Conservation (phyloP, 768 basidiomycete genomes). For the Daedaleopsis sinensis region DNA sequence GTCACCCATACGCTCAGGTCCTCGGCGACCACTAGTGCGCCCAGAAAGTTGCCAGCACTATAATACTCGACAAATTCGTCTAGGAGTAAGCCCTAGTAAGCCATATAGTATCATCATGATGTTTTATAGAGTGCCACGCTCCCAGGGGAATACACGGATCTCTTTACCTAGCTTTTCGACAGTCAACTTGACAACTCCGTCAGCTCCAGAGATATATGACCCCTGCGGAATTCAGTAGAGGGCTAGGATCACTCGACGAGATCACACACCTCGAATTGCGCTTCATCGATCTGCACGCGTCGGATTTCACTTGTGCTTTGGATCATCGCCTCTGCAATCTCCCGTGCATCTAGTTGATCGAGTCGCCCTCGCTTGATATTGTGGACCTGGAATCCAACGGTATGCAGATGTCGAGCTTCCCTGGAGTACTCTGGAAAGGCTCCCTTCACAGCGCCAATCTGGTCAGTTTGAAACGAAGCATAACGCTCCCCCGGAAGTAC, state of each 20-base stretch:
- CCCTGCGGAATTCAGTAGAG: conserved; percentile 10
- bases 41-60: too few relatives aligned
- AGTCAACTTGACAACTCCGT: conserved; percentile 1
- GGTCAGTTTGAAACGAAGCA: too few relatives aligned
- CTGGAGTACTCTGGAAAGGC: not conserved
- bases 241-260: too few relatives aligned
- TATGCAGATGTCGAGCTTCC: not conserved
- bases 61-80: too few relatives aligned
- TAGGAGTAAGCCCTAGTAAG: too few relatives aligned
- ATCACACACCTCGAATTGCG: conserved; percentile 18
- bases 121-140: not conserved
- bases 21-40: too few relatives aligned
- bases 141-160: conserved; percentile 1
- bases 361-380: not conserved
- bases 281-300: conserved; percentile 11
- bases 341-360: not conserved
- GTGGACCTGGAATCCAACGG: conserved; percentile 1
- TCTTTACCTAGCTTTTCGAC: not conserved
- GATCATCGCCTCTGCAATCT: not conserved
- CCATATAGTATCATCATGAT: too few relatives aligned
- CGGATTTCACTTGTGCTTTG: conserved; percentile 3
- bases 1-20: too few relatives aligned
- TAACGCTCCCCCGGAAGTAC: conserved; percentile 10
- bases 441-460: not conserved
- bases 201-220: not conserved